These are phyloP conservation scores for Cyclaneusma minus DNA, from an alignment of 2,329 filamentous ascomycete species.

Conservation along the genomic window DNA sequence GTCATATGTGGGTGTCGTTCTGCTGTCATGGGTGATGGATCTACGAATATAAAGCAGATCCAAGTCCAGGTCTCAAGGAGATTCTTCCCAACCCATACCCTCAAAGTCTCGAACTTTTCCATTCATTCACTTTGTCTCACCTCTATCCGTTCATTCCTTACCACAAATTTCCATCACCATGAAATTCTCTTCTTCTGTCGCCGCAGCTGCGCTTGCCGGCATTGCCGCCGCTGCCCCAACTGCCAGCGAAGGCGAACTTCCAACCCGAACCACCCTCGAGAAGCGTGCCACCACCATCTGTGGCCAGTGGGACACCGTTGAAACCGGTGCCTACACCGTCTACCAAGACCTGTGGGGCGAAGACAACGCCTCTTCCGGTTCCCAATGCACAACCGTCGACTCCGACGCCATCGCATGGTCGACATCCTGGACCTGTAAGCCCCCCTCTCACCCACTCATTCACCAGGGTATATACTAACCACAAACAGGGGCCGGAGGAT, in stretches of 20 bases:
- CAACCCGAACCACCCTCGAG: slow-evolving; percentile 14
- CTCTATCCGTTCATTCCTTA: too few relatives aligned
- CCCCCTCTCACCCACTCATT: too few relatives aligned
- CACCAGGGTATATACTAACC: too few relatives aligned
- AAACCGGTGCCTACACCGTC: slow-evolving; percentile 19
- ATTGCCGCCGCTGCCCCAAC: slow-evolving; percentile 3
- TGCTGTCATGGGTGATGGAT: too few relatives aligned
- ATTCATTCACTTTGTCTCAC: too few relatives aligned
- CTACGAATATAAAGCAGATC: too few relatives aligned
- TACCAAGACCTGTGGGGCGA: slow-evolving; percentile 28
- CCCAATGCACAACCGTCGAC: slow-evolving; percentile 26
- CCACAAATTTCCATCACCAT: slow-evolving; percentile 4
- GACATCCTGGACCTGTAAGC: slow-evolving; percentile 26
- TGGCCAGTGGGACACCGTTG: slow-evolving; percentile 11
- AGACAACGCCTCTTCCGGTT: slow-evolving; percentile 23
- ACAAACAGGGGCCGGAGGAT: slow-evolving; percentile 20
- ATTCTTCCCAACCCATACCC: too few relatives aligned
- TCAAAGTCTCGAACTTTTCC: too few relatives aligned
- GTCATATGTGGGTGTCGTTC: too few relatives aligned
- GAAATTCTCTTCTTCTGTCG: slow-evolving; percentile 7
- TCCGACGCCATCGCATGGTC: slow-evolving; percentile 25
- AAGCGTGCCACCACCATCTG: slow-evolving; percentile 19
- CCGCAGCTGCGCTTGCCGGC: slow-evolving; percentile 17
- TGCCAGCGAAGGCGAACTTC: slow-evolving; percentile 4
- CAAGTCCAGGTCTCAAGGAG: too few relatives aligned